These are phyloP conservation scores for Penicillium sp. DNA, from an alignment of 2,329 filamentous ascomycete genomes.

Conservation along the genomic window DNA sequence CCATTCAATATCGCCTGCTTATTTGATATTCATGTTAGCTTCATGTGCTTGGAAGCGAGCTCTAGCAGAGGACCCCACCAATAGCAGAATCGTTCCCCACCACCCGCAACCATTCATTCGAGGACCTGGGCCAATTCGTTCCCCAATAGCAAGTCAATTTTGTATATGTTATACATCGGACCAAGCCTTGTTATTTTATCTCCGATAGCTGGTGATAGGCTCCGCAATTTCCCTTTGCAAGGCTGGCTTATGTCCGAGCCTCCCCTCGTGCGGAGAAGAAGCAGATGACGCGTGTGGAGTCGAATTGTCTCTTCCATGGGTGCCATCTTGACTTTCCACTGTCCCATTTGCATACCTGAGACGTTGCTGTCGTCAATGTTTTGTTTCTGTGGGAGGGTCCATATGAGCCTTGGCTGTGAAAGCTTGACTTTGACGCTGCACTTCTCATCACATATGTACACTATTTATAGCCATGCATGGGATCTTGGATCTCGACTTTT, in stretches of 20 bases:
- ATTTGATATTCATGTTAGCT: background rate
- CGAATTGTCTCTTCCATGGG: background rate
- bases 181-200: too few species aligned
- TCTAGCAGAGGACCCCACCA: background rate
- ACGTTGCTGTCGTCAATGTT: background rate
- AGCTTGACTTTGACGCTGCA: constrained; percentile 1
- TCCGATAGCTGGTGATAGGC: background rate
- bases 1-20: background rate
- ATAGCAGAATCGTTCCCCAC: background rate
- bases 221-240: background rate
- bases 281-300: background rate
- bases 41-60: background rate
- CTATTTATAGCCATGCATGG: background rate
- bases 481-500: background rate
- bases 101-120: background rate
- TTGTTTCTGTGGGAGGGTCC: background rate
- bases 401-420: background rate
- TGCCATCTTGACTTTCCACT: background rate
- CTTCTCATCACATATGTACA: background rate
- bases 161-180: too few species aligned
- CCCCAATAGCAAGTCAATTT: background rate
- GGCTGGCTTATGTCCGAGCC: constrained; percentile 1
- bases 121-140: background rate
- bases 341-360: background rate
- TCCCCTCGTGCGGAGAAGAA: constrained; percentile 4